Percentiles rank a stretch among this genome's conserved stretches.
Conservation (phyloP, 2,329 filamentous ascomycete species). For the Penicillium sp. region DNA sequence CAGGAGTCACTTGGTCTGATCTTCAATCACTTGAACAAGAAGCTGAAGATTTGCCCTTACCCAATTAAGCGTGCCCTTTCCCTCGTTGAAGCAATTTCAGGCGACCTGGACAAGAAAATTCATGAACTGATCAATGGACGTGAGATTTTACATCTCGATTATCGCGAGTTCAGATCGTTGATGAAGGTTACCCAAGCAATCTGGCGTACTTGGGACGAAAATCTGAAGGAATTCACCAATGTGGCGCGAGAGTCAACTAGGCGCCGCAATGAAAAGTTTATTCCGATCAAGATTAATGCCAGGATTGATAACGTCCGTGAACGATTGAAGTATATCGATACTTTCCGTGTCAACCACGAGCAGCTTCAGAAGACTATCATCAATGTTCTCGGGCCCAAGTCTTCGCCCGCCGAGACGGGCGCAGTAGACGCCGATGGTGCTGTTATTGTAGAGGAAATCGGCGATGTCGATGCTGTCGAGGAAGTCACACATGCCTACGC, state of each 20-base stretch:
- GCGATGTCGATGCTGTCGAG: constrained; percentile 93
- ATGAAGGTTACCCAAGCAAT: constrained; percentile 83
- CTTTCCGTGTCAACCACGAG: constrained; percentile 95
- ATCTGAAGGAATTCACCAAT: constrained; percentile 96
- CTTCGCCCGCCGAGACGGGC: constrained; percentile 52
- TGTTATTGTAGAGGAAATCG: constrained; percentile 86
- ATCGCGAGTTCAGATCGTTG: constrained; percentile 80
- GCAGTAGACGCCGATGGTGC: constrained; percentile 56
- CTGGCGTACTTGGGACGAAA: constrained; percentile 92
- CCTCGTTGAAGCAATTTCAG: constrained; percentile 95
- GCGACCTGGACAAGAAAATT: constrained; percentile 82
- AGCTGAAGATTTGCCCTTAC: constrained; percentile 93
- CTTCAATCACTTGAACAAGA: constrained; percentile 95
- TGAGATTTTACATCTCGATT: constrained; percentile 87
- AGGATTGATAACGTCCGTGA: constrained; percentile 87
- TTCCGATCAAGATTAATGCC: constrained; percentile 92
- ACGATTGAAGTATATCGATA: constrained; percentile 87
- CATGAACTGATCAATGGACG: constrained; percentile 83
- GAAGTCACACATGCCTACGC: constrained; percentile 95
- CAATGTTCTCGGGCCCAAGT: constrained; percentile 85
- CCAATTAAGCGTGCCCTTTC: constrained; percentile 87
- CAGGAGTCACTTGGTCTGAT: constrained; percentile 87
- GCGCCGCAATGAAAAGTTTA: constrained; percentile 94
- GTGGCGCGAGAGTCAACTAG: constrained; percentile 93
- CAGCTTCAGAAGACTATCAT: constrained; percentile 95